These are phyloP conservation scores for Tephrocybe sp. DNA, from an alignment of 768 basidiomycete genomes.

Conservation along the genomic window DNA sequence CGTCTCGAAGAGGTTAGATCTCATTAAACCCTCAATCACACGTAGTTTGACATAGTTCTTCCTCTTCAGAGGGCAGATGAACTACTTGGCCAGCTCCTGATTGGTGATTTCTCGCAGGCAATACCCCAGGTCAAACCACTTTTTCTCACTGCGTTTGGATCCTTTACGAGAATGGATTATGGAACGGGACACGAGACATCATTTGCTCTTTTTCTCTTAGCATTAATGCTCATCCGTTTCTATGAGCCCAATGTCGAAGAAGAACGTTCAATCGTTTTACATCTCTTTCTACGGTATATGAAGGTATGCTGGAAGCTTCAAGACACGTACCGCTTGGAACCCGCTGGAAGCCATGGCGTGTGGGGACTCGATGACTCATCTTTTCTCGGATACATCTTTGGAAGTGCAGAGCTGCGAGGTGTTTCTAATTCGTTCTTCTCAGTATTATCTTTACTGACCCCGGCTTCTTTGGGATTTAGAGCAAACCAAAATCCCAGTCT, in stretches of 20 bases:
- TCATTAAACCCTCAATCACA: slow-evolving; percentile 3
- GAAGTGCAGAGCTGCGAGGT: slow-evolving; percentile 87
- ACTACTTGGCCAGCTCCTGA: slow-evolving; percentile 49
- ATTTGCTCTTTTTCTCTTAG: slow-evolving; percentile 76
- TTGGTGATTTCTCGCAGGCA: slow-evolving; percentile 36
- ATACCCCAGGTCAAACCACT: slow-evolving; percentile 76
- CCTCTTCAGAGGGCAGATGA: slow-evolving; percentile 47
- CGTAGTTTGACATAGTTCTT: slow-evolving; percentile 6
- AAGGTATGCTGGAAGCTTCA: slow-evolving; percentile 83
- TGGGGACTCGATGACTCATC: slow-evolving; percentile 96
- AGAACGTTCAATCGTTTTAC: slow-evolving; percentile 58
- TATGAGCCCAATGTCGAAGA: slow-evolving; percentile 54
- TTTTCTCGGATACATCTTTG: slow-evolving; percentile 89
- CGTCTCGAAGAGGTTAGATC: slow-evolving; percentile 68
- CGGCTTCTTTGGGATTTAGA: slow-evolving; percentile 34
- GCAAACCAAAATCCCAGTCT: slow-evolving; percentile 61
- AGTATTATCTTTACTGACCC: slow-evolving; percentile 9
- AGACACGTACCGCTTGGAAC: slow-evolving; percentile 87
- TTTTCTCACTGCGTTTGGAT: slow-evolving; percentile 82
- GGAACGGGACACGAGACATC: slow-evolving; percentile 95
- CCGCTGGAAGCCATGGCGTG: slow-evolving; percentile 96
- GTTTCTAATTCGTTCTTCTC: not conserved
- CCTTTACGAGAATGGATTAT: slow-evolving; percentile 89
- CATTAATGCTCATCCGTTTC: slow-evolving; percentile 67
- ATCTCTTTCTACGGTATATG: slow-evolving; percentile 76